These are phyloP conservation scores for Trypanosoma cruzi DNA, from an alignment of 208 protist species.

Conservation along the genomic window DNA sequence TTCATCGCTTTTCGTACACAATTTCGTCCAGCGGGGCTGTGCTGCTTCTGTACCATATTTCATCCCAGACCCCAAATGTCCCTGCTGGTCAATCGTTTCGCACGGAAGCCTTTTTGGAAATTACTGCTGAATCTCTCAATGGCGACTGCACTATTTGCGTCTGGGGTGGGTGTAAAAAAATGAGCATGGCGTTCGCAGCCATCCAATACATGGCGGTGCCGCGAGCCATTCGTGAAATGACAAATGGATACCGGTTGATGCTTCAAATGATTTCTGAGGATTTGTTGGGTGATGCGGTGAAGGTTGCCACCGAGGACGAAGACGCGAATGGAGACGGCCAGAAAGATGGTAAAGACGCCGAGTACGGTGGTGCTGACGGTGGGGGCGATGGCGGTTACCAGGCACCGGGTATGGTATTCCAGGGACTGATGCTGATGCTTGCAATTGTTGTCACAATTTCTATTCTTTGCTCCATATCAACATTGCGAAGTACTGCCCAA, in stretches of 20 bases:
- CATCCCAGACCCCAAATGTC: constrained; percentile 79
- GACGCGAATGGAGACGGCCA: not conserved
- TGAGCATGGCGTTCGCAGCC: constrained; percentile 67
- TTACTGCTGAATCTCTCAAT: constrained; percentile 60
- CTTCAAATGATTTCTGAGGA: constrained; percentile 75
- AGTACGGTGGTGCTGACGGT: constrained; percentile 16
- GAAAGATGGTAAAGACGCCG: constrained; percentile 4
- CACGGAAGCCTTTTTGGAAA: constrained; percentile 69
- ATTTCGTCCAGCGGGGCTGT: constrained; percentile 41
- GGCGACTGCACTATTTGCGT: constrained; percentile 62
- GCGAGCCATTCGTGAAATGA: constrained; percentile 80
- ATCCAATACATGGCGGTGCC: constrained; percentile 75
- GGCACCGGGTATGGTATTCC: constrained; percentile 47
- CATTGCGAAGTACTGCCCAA: constrained; percentile 34
- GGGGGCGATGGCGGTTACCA: constrained; percentile 23
- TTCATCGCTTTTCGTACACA: constrained; percentile 73
- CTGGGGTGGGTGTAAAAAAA: constrained; percentile 76
- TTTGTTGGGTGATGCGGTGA: constrained; percentile 35
- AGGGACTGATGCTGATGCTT: constrained; percentile 62
- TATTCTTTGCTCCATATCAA: constrained; percentile 51
- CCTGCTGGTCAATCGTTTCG: constrained; percentile 69
- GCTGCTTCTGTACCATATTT: constrained; percentile 80
- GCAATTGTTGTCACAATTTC: constrained; percentile 62
- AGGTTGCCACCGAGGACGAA: constrained; percentile 14
- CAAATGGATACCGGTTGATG: constrained; percentile 69